Evolutionary conservation across 805 yeast species (phyloP).

Genomic region (Saitoella complicata): DNA sequence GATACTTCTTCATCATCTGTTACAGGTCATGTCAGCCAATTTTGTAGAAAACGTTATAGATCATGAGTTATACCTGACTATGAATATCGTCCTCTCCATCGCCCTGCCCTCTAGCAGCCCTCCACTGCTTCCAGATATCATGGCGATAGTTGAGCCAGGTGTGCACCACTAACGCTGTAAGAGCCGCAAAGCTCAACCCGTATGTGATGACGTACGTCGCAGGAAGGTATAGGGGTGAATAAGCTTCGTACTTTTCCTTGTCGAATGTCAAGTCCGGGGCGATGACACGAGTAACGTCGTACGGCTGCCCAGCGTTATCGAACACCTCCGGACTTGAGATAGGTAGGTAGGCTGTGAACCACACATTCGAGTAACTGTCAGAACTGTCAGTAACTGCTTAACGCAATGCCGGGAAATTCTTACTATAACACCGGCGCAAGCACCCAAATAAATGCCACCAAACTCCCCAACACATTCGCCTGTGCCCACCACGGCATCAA

Average conservation of each 20-base stretch:
- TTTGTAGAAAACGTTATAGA: slow-evolving; percentile 26
- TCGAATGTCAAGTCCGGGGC: slow-evolving; percentile 26
- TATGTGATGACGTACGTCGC: slow-evolving; percentile 45
- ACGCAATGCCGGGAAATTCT: too few relatives aligned
- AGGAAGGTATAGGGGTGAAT: slow-evolving; percentile 50
- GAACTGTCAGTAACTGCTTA: too few relatives aligned
- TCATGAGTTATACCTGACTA: background rate
- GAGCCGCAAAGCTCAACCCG: slow-evolving; percentile 47
- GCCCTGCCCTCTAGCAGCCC: too few relatives aligned
- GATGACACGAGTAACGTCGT: slow-evolving; percentile 32
- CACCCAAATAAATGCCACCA: too few relatives aligned
- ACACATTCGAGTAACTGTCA: slow-evolving; percentile 23
- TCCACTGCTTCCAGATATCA: slow-evolving; percentile 26
- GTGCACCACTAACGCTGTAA: slow-evolving; percentile 44
- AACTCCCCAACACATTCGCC: slow-evolving; percentile 9
- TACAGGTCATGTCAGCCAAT: slow-evolving; percentile 13
- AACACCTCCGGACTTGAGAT: slow-evolving; percentile 35
- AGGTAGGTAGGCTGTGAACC: slow-evolving; percentile 26
- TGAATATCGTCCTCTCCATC: background rate
- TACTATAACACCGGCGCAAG: too few relatives aligned
- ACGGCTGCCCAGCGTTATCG: slow-evolving; percentile 35
- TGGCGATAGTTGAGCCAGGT: slow-evolving; percentile 41
- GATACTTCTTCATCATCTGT: slow-evolving; percentile 34
- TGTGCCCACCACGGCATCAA: slow-evolving; percentile 28
- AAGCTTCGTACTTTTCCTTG: slow-evolving; percentile 29